These are phyloP conservation scores for Penicillium pulvis DNA, from an alignment of 495 filamentous ascomycete genomes.

Conservation along the genomic window DNA sequence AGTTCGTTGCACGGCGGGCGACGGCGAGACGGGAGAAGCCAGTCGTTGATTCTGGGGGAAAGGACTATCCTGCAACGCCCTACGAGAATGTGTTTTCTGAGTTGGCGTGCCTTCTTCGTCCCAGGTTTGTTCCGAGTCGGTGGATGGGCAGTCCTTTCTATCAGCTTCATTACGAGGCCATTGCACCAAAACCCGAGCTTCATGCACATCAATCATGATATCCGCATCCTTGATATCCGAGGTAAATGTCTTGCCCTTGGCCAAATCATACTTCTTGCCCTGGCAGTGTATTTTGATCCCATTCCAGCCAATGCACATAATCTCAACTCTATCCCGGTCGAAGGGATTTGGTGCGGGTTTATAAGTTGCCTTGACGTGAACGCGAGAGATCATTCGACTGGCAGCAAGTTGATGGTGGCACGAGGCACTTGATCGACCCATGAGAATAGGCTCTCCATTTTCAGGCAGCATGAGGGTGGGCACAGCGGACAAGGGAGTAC, in stretches of 20 bases:
- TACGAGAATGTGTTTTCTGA: conserved; percentile 32
- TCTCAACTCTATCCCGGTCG: conserved; percentile 72
- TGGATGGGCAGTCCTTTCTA: conserved; percentile 60
- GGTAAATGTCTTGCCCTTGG: conserved; percentile 85
- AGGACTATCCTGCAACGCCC: conserved; percentile 60
- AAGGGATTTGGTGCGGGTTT: conserved; percentile 64
- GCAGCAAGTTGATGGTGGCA: conserved; percentile 89
- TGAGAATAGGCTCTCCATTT: conserved; percentile 76
- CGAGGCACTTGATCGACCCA: conserved; percentile 91
- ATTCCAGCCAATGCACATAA: conserved; percentile 94
- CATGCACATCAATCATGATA: conserved; percentile 95
- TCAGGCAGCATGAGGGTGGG: conserved; percentile 78
- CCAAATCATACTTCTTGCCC: conserved; percentile 81
- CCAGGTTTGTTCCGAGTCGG: conserved; percentile 68
- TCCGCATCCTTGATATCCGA: conserved; percentile 88
- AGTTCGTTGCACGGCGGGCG: conserved; percentile 54
- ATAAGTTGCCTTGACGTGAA: conserved; percentile 89
- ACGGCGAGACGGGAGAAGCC: conserved; percentile 73
- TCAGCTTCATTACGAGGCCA: conserved; percentile 69
- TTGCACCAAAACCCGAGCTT: conserved; percentile 81
- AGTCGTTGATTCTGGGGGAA: conserved; percentile 62
- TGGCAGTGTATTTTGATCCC: conserved; percentile 91
- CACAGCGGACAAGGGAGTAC: conserved; percentile 78
- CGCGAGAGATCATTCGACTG: conserved; percentile 86
- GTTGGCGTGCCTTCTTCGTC: conserved; percentile 53